Evolutionary conservation across 805 yeast genomes (phyloP), one percentile per base, ranked within the genome.

Genomic region (Schwanniomyces sp.): DNA sequence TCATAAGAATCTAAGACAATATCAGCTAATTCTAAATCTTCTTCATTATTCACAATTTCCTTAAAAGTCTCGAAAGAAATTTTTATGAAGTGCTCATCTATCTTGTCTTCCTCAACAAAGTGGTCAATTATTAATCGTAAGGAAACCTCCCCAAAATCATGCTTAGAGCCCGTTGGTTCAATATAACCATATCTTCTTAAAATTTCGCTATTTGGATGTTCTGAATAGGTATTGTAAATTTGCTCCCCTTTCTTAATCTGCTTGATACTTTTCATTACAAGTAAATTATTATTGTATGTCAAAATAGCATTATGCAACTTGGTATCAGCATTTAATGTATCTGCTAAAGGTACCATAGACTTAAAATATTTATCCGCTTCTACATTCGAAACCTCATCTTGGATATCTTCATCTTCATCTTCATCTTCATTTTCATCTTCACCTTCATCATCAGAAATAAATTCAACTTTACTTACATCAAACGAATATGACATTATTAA

Each of bases 301-400:
- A 91, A 67, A 48, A 83, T 78, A 7, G 97, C 96, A 63, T 92
- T 92, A 57, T 82, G 82, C 14, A 78, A 70, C 7, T 76, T 75
- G 1, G 96, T 86, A 59, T 91, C 94, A 1, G 97, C 89, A 61
- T 94, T 92, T 50, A 94, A 69, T 18, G 89, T 84, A 61, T 92
- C 99, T 0, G 98, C 98, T 40, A 91, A 70, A 0, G 98, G 96
- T 3, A 91, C 90, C 96, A 94, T 86, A 0, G 95, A 85, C 62
- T 91, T 91, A 53, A 77, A 69, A 49, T 72, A 80, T 3, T 74
- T 58, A 43, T 69, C 75, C 9, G 50, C 43, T 34, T 28, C 32
- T 21, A 36, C 29, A n/a, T n/a, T 26, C 2, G 44, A 44, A 11
- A 52, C 52, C 2, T 52, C 59, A n/a, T 52, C 59, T 7, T 53